Base-by-base conservation (phyloP, 345 rosid species). In the Lepidium didymum region DNA sequence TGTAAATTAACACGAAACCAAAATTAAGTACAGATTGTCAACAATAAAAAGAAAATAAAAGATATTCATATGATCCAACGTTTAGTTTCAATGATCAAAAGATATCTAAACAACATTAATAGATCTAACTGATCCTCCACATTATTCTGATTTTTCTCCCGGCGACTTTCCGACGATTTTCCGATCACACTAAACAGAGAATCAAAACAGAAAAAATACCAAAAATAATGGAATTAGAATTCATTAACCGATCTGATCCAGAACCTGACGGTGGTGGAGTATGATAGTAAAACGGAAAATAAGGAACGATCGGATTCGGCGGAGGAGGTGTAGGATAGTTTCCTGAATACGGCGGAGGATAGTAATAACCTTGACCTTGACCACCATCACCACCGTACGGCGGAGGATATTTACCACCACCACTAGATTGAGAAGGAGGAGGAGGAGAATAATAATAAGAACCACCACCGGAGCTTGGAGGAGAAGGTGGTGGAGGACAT, bases 271-370 rank as follows among this genome's bases (percentile, higher is more conserved):
- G 87, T 10, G 98, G 94, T n/a, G 97, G 92, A 47, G 11, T 84
- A 61, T 90, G 76, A 77, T 78, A 90, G 82, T 83, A 93, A 50
- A 72, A 93, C 1, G 98, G 98, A 37, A 90, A 93, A 78, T 90
- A 93, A 19, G 97, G 98, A n/a, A 93, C 97, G 56, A 93, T 88
- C 1, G 97, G 98, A 71, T 93, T 88, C 9, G 97, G 97, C 0
- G 98, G 98, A 2, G 98, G 98, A 4, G 94, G 94, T 0, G 80
- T 75, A 1, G 80, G 87, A 67, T 80, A 87, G 73, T 82, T 79
- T 34, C 77, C 75, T 40, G 74, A 62, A 42, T 65, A 71, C 7
- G 90, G 88, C 8, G 96, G 92, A 8, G 96, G 88, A 12, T 82
- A 80, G 46, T 79, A 82, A n/a, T 83, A 83, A 31, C 74, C 70